These are phyloP conservation scores for Cystobasidium onofrii DNA, from an alignment of 768 basidiomycete genomes.

Conservation along the genomic window DNA sequence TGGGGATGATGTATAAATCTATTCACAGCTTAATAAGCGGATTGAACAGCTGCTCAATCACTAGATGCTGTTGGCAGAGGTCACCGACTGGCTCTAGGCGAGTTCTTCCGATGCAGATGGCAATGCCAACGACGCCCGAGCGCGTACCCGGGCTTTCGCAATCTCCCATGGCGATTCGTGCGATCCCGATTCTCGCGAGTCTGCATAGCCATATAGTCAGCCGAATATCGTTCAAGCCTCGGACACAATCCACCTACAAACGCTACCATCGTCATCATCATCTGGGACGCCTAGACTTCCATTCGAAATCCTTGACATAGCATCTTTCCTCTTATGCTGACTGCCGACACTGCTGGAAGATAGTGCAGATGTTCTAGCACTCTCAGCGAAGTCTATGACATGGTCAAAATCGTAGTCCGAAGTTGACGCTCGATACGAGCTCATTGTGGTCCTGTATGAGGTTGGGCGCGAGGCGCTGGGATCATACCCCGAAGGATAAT, in stretches of 20 bases:
- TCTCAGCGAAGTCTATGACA: too few species aligned
- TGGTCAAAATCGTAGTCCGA: neutral
- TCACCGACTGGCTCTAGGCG: neutral
- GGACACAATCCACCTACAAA: too few species aligned
- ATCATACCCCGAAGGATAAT: neutral
- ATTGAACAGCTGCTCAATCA: too few species aligned
- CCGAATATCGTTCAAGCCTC: too few species aligned
- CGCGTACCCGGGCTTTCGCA: conserved; percentile 25
- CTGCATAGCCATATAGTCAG: neutral
- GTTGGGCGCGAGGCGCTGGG: neutral
- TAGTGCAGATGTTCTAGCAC: too few species aligned
- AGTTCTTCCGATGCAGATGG: conserved; percentile 1
- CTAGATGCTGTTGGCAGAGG: too few species aligned
- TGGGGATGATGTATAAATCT: too few species aligned
- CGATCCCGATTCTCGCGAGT: conserved; percentile 27
- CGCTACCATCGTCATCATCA: conserved; percentile 25
- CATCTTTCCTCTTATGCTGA: too few species aligned
- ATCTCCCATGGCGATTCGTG: conserved; percentile 29
- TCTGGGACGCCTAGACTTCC: conserved; percentile 10
- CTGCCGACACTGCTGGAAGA: too few species aligned
- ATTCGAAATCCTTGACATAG: neutral
- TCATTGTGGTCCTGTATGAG: neutral
- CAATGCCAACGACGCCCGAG: conserved; percentile 16
- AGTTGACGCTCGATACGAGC: conserved; percentile 1
- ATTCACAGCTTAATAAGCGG: too few species aligned